A percentile compares a stretch with the other conserved stretches of the same genome.
These are phyloP conservation scores for Carex arenaria DNA, from an alignment of 202 grass and related monocot genomes.

Conservation along the genomic window DNA sequence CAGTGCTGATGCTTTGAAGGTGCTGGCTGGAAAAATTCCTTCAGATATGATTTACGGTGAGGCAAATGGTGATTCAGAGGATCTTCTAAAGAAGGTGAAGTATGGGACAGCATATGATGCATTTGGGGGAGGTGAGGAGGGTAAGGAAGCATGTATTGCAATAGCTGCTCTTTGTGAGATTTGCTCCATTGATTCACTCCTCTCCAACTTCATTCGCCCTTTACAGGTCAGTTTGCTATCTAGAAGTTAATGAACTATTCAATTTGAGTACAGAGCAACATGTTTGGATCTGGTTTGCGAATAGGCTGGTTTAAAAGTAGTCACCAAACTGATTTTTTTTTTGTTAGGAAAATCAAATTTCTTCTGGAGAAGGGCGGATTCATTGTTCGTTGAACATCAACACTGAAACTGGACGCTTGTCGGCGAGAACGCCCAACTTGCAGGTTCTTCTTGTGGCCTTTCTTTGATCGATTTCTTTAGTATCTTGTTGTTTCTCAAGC, in stretches of 20 bases:
- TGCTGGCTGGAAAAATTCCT: slow-evolving; percentile 60
- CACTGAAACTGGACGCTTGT: slow-evolving; percentile 89
- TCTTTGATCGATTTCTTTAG: neutral
- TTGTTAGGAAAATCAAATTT: slow-evolving; percentile 65
- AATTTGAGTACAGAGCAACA: neutral
- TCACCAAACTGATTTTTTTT: slow-evolving; percentile 10
- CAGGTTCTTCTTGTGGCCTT: slow-evolving; percentile 28
- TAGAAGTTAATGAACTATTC: slow-evolving; percentile 11
- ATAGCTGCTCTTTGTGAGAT: slow-evolving; percentile 84
- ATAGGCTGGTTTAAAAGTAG: neutral
- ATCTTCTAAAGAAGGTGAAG: slow-evolving; percentile 23
- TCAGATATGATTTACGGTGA: slow-evolving; percentile 38
- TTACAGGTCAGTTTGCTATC: slow-evolving; percentile 53
- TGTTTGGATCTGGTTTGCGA: neutral
- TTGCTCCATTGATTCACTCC: slow-evolving; percentile 67
- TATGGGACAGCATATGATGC: slow-evolving; percentile 77
- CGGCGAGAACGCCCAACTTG: slow-evolving; percentile 67
- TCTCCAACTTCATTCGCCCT: slow-evolving; percentile 80
- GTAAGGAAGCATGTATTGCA: slow-evolving; percentile 71
- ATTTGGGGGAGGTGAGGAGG: slow-evolving; percentile 66
- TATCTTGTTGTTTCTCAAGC: neutral
- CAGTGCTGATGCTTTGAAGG: slow-evolving; percentile 48
- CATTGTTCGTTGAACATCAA: slow-evolving; percentile 97
- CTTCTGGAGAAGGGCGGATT: slow-evolving; percentile 54
- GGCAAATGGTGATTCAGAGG: slow-evolving; percentile 22